phyloP scores from a whole-genome alignment of 805 yeast genomes.

The Blastobotrys robertii region DNA sequence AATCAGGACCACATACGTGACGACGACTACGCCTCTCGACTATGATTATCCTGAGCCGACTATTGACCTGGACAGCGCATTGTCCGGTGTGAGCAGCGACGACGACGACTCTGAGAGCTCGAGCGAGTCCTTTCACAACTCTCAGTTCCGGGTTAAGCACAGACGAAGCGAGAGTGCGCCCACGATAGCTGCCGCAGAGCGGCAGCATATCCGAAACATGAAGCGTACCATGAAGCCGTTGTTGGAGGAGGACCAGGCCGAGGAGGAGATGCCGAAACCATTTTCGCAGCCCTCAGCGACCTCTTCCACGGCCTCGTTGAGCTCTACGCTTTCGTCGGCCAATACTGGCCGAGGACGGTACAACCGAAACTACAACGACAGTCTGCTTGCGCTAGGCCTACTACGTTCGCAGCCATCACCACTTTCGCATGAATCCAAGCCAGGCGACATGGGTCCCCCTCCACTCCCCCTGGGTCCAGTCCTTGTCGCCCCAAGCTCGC shows the following conservation, averaged over 20 bases:
- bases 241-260: constrained; percentile 19
- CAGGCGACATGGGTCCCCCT: neutral
- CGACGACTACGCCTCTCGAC: constrained; percentile 18
- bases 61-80: constrained; percentile 47
- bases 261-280: constrained; percentile 3
- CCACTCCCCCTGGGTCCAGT: constrained; percentile 1
- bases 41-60: constrained; percentile 41
- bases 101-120: constrained; percentile 3
- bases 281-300: constrained; percentile 3
- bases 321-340: constrained; percentile 7
- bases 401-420: constrained; percentile 1
- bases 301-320: constrained; percentile 10
- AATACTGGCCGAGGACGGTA: constrained; percentile 10
- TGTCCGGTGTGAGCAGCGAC: constrained; percentile 25
- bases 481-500: neutral
- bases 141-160: constrained; percentile 25
- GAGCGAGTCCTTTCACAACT: constrained; percentile 7
- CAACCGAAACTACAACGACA: constrained; percentile 11
- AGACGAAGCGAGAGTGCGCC: constrained; percentile 52
- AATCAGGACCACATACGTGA: neutral
- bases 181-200: constrained; percentile 28
- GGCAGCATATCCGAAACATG: constrained; percentile 15
- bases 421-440: neutral
- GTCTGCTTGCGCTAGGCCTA: constrained; percentile 2
- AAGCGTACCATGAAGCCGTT: constrained; percentile 23